These are phyloP conservation scores for Penicillium sp. DNA, from an alignment of 2,329 filamentous ascomycete genomes.

Conservation along the genomic window DNA sequence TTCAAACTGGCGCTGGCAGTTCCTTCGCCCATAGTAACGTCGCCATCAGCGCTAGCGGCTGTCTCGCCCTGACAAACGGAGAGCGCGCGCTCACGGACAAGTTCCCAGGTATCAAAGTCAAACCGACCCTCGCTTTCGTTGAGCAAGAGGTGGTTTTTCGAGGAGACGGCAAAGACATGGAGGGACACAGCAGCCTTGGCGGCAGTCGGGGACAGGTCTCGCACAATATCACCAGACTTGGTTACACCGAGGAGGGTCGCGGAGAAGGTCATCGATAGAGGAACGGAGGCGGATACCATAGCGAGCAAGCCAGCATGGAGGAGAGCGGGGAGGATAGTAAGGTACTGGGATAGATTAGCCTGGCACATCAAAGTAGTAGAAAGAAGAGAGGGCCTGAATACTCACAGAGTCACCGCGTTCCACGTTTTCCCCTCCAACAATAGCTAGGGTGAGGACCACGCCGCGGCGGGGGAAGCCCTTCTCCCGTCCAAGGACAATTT, in stretches of 20 bases:
- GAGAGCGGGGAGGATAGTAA: slow-evolving; percentile 75
- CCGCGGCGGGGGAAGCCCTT: slow-evolving; percentile 41
- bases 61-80: slow-evolving; percentile 58
- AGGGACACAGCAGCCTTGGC: slow-evolving; percentile 64
- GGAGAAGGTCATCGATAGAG: slow-evolving; percentile 69
- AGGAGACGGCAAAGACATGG: slow-evolving; percentile 82
- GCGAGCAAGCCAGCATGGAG: slow-evolving; percentile 76
- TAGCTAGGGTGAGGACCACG: slow-evolving; percentile 44
- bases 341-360: slow-evolving; percentile 54
- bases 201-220: slow-evolving; percentile 62
- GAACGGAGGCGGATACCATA: slow-evolving; percentile 77
- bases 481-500: slow-evolving; percentile 44
- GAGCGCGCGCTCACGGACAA: slow-evolving; percentile 63
- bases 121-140: slow-evolving; percentile 81
- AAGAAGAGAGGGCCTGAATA: not conserved
- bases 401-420: slow-evolving; percentile 40
- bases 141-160: slow-evolving; percentile 67
- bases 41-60: slow-evolving; percentile 39
- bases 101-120: slow-evolving; percentile 70
- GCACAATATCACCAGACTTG: slow-evolving; percentile 43
- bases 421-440: slow-evolving; percentile 36
- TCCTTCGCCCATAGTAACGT: slow-evolving; percentile 46
- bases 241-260: slow-evolving; percentile 63
- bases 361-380: not conserved
- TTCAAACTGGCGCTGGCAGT: slow-evolving; percentile 48